Percentiles rank a stretch among this genome's conserved stretches.
Evolutionary conservation across 371 early-diverging fungal species (phyloP).

Genomic region (Syncephalastrum monosporum): DNA sequence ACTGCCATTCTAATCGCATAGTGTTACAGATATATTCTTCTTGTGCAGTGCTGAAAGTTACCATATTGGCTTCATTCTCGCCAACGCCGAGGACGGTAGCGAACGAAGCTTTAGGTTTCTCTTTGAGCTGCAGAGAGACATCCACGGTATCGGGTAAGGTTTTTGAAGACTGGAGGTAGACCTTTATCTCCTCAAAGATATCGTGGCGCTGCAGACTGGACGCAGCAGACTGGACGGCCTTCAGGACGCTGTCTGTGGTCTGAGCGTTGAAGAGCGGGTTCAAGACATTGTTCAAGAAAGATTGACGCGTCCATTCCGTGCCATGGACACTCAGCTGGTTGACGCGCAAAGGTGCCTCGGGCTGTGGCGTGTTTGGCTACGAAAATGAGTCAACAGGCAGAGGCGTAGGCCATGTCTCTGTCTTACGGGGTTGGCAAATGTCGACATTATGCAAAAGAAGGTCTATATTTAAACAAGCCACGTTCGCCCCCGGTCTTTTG

Average conservation of each 20-base stretch:
- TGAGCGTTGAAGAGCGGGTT: slow-evolving; percentile 41
- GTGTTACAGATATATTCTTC: too few species aligned
- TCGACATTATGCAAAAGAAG: too few species aligned
- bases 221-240: slow-evolving; percentile 57
- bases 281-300: slow-evolving; percentile 41
- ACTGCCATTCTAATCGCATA: slow-evolving; percentile 46
- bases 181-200: slow-evolving; percentile 70
- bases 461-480: too few species aligned
- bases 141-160: slow-evolving; percentile 53
- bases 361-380: neutral
- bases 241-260: slow-evolving; percentile 62
- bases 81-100: slow-evolving; percentile 32
- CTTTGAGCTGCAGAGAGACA: slow-evolving; percentile 55
- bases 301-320: slow-evolving; percentile 32
- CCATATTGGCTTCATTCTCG: slow-evolving; percentile 43
- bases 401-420: too few species aligned
- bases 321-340: slow-evolving; percentile 40
- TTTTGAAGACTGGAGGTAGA: slow-evolving; percentile 64
- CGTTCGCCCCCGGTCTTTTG: too few species aligned
- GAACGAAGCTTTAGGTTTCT: slow-evolving; percentile 32
- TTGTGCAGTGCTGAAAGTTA: slow-evolving; percentile 16
- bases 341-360: slow-evolving; percentile 47
- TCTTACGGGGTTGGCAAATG: too few species aligned
- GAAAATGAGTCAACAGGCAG: too few species aligned
- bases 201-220: slow-evolving; percentile 69